A percentile compares a stretch with the other conserved stretches of the same genome.
phyloP scores from a whole-genome alignment of 2,329 filamentous ascomycete species.

The Decorospora gaudefroyi region DNA sequence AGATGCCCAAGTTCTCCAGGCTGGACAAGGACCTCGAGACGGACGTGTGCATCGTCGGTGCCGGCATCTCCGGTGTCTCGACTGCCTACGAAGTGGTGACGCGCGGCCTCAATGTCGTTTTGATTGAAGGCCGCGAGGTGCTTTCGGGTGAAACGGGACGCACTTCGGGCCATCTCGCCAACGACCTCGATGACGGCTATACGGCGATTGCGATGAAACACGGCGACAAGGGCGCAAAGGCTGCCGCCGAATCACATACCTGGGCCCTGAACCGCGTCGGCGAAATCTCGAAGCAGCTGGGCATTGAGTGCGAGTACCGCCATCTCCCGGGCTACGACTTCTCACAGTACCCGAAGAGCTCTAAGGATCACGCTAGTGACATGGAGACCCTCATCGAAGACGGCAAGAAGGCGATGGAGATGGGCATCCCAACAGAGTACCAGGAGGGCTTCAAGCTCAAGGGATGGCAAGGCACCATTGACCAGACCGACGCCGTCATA shows the following conservation, averaged over 20 bases:
- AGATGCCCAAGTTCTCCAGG: slow-evolving; percentile 52
- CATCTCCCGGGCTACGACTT: slow-evolving; percentile 56
- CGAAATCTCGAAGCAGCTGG: slow-evolving; percentile 55
- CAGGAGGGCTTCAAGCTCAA: slow-evolving; percentile 53
- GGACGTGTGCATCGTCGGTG: slow-evolving; percentile 58
- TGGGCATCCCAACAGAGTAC: slow-evolving; percentile 53
- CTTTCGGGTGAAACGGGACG: slow-evolving; percentile 60
- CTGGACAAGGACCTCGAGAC: slow-evolving; percentile 53
- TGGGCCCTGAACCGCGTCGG: slow-evolving; percentile 60
- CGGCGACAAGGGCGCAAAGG: slow-evolving; percentile 54
- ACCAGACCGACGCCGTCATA: slow-evolving; percentile 58
- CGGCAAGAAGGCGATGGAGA: slow-evolving; percentile 49
- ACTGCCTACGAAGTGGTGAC: slow-evolving; percentile 59
- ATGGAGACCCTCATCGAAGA: slow-evolving; percentile 54
- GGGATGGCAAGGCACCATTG: slow-evolving; percentile 58
- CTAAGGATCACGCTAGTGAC: slow-evolving; percentile 53
- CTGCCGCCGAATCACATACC: slow-evolving; percentile 59
- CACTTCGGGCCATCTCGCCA: slow-evolving; percentile 60
- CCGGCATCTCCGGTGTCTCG: slow-evolving; percentile 59
- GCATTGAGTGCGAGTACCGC: slow-evolving; percentile 62
- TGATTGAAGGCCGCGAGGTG: slow-evolving; percentile 61
- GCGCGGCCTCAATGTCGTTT: slow-evolving; percentile 55
- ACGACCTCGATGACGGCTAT: slow-evolving; percentile 60
- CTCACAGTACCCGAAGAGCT: slow-evolving; percentile 54
- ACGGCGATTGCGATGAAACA: slow-evolving; percentile 58